A percentile compares a stretch with the other conserved stretches of the same genome.
These are phyloP conservation scores for Alternaria alternata DNA, from an alignment of 2,329 filamentous ascomycete genomes.

Conservation along the genomic window DNA sequence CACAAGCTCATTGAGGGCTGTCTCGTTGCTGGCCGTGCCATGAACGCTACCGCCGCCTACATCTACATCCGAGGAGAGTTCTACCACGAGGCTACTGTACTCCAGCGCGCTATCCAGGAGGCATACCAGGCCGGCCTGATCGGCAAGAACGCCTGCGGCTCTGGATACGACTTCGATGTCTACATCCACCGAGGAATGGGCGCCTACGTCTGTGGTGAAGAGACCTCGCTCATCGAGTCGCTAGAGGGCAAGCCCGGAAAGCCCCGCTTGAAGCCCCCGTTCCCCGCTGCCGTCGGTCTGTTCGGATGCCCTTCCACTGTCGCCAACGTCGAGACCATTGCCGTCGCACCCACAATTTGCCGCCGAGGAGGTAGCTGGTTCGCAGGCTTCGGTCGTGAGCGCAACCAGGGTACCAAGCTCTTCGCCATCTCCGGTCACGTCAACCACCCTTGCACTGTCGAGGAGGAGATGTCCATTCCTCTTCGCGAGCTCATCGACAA, in stretches of 20 bases:
- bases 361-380: constrained; percentile 94
- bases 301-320: constrained; percentile 98
- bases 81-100: constrained; percentile 90
- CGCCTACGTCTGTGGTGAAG: constrained; percentile 97
- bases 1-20: constrained; percentile 99
- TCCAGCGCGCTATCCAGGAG: constrained; percentile 96
- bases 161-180: constrained; percentile 97
- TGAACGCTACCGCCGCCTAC: constrained; percentile 98
- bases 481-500: constrained; percentile 96
- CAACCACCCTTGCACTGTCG: constrained; percentile 97
- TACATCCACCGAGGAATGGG: constrained; percentile 96
- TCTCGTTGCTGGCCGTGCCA: constrained; percentile 91
- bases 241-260: constrained; percentile 98
- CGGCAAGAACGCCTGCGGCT: constrained; percentile 97
- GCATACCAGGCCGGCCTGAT: constrained; percentile 94
- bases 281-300: constrained; percentile 94
- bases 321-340: constrained; percentile 96
- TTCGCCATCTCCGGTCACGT: constrained; percentile 99
- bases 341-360: constrained; percentile 94
- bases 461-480: constrained; percentile 99
- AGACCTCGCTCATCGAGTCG: constrained; percentile 97
- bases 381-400: constrained; percentile 89
- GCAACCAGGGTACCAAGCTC: constrained; percentile 96
- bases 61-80: constrained; percentile 99
- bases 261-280: constrained; percentile 97